These are phyloP conservation scores for Cyathus striatus DNA, from an alignment of 768 basidiomycete species.

Conservation along the genomic window DNA sequence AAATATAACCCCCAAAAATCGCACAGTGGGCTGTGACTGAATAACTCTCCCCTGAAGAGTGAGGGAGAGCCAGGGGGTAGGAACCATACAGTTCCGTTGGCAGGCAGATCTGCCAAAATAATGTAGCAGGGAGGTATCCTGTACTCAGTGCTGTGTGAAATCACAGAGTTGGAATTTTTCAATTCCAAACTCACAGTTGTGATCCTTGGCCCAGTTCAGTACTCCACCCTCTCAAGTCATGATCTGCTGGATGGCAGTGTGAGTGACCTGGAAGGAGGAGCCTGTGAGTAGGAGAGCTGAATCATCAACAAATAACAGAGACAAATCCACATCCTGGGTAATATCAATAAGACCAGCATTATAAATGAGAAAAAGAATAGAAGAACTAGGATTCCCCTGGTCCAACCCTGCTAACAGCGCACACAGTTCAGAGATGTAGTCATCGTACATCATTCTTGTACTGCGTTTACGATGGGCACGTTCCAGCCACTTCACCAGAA, in stretches of 20 bases:
- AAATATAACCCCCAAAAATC: constrained; percentile 23
- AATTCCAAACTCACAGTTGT: constrained; percentile 15
- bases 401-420: constrained; percentile 16
- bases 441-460: no score
- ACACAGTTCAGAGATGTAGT: no score
- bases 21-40: constrained; percentile 8
- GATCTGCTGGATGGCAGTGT: constrained; percentile 9
- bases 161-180: constrained; percentile 13
- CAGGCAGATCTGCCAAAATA: no score
- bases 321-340: no score
- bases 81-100: constrained; percentile 1
- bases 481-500: no score
- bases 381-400: constrained; percentile 16
- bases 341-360: no score
- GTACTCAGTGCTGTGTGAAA: not conserved
- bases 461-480: no score
- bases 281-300: constrained; percentile 8
- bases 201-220: constrained; percentile 18
- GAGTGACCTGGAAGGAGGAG: constrained; percentile 7
- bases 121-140: not conserved
- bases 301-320: constrained; percentile 15
- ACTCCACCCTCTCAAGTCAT: constrained; percentile 11
- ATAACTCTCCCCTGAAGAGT: constrained; percentile 8
- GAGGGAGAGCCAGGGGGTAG: not conserved
- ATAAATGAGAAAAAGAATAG: constrained; percentile 15